Conservation (phyloP, 1,139 yeast genomes). For the Sugiyamaella neomexicana region DNA sequence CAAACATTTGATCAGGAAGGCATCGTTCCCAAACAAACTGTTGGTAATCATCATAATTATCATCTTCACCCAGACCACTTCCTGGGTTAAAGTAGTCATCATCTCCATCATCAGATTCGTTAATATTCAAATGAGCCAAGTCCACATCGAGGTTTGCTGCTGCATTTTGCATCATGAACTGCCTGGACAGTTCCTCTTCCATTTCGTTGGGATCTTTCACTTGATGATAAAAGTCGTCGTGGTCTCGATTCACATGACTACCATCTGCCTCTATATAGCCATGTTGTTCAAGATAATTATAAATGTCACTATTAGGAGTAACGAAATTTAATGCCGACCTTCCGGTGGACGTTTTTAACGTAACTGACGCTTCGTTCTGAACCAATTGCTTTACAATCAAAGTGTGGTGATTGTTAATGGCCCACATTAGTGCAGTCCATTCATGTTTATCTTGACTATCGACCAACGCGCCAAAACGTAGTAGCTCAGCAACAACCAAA, state of each 20-base stretch:
- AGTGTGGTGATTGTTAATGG: conserved; percentile 44
- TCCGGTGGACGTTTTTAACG: conserved; percentile 39
- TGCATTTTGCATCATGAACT: conserved; percentile 37
- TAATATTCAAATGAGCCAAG: conserved; percentile 34
- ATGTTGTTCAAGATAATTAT: conserved; percentile 33
- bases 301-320: conserved; percentile 38
- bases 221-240: conserved; percentile 37
- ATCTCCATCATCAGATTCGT: conserved; percentile 12
- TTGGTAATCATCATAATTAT: conserved; percentile 25
- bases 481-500: conserved; percentile 41
- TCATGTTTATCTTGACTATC: conserved; percentile 43
- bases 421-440: conserved; percentile 52
- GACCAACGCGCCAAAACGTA: conserved; percentile 43
- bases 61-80: conserved; percentile 21
- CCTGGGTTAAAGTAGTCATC: conserved; percentile 16
- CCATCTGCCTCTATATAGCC: conserved; percentile 32
- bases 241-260: conserved; percentile 17
- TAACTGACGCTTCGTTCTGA: conserved; percentile 41
- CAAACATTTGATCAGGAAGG: conserved; percentile 45
- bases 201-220: conserved; percentile 32
- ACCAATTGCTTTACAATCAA: conserved; percentile 40
- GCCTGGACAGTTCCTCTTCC: conserved; percentile 32
- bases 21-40: conserved; percentile 44
- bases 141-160: conserved; percentile 38
- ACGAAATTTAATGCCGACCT: conserved; percentile 43